phyloP scores from a whole-genome alignment of 371 early-diverging fungal genomes.

The Apophysomyces elegans region DNA sequence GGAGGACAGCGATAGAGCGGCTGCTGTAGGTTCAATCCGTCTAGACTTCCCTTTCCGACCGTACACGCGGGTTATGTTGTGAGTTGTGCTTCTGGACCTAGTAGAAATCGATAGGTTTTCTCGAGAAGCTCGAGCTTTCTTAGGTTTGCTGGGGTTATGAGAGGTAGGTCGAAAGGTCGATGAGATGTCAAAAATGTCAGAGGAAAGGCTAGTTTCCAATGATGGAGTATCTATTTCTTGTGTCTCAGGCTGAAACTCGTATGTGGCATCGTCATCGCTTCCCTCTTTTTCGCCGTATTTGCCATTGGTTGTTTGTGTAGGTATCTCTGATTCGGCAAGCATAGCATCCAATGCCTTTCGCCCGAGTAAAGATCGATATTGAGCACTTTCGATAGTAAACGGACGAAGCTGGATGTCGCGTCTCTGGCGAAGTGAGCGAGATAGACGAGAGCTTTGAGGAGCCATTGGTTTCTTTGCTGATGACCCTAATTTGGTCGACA shows the following conservation, averaged over 20 bases:
- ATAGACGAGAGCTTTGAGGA: background rate
- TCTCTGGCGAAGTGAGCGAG: conserved; percentile 1
- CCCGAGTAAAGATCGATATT: conserved; percentile 1
- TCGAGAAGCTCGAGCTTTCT: background rate
- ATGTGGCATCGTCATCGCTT: background rate
- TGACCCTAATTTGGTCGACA: background rate
- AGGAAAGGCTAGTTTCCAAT: background rate
- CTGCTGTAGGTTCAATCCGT: background rate
- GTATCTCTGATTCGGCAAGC: conserved; percentile 11
- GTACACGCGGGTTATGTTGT: background rate
- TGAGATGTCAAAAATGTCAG: background rate
- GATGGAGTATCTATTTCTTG: background rate
- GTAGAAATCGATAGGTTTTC: background rate
- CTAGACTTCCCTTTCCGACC: background rate
- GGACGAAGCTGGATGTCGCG: conserved; percentile 12
- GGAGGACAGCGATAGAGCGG: background rate
- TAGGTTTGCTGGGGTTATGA: background rate
- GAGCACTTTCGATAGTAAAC: conserved; percentile 2
- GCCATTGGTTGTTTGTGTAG: background rate
- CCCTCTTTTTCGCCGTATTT: background rate
- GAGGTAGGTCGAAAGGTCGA: background rate
- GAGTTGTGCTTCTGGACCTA: background rate
- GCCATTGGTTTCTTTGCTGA: background rate
- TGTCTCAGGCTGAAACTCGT: background rate
- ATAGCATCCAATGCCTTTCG: conserved; percentile 7